Evolutionary conservation across 345 rosid species (phyloP).

Genomic region (Eucalyptus marginata): DNA sequence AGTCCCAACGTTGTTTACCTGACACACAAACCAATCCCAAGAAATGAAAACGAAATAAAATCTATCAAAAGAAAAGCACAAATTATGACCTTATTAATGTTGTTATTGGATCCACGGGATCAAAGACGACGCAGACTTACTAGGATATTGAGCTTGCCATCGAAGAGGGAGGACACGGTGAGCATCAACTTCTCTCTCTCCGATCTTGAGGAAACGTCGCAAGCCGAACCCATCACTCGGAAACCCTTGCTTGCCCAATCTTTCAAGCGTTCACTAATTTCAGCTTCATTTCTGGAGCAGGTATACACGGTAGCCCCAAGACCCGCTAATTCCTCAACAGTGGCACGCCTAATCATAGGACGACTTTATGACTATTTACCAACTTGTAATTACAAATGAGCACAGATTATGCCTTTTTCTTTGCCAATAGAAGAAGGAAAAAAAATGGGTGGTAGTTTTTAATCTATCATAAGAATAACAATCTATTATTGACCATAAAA

Average conservation of each 20-base stretch:
- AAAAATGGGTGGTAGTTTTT: too few species aligned
- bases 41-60: background rate
- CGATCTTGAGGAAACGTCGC: constrained; percentile 21
- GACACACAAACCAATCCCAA: background rate
- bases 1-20: background rate
- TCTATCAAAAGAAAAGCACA: too few species aligned
- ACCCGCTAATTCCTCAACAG: constrained; percentile 25
- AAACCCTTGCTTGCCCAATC: constrained; percentile 20
- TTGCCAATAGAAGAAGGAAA: background rate
- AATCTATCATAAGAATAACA: too few species aligned
- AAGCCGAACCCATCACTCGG: constrained; percentile 21
- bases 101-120: background rate
- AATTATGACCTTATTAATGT: background rate
- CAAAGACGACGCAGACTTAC: background rate
- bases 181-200: constrained; percentile 27
- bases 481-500: too few species aligned
- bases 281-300: constrained; percentile 47
- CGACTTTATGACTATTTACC: background rate
- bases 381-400: background rate
- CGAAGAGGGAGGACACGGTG: constrained; percentile 18
- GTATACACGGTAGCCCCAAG: constrained; percentile 53
- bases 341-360: constrained; percentile 22
- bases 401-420: background rate
- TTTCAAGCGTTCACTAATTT: constrained; percentile 30
- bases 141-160: constrained; percentile 40